Conservation (phyloP, 2,329 filamentous ascomycete species). For the Sporothrix protearum region DNA sequence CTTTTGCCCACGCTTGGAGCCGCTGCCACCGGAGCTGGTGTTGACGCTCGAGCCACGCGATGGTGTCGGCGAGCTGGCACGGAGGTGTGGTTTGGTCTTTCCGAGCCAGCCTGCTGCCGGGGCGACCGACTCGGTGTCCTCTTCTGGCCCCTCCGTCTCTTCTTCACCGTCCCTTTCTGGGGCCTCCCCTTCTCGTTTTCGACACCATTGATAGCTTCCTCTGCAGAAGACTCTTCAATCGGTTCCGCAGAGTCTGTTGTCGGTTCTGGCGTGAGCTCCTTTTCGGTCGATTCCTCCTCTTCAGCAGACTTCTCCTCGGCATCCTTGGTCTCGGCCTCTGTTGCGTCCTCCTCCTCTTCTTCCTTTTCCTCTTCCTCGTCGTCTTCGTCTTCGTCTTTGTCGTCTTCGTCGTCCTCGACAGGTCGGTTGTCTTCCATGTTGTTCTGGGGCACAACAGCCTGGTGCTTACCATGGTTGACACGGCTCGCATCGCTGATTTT, state of each 20-base stretch:
- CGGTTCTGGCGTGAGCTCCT: no score
- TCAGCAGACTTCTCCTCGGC: not conserved
- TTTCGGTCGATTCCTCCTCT: no score
- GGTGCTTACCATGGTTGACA: conserved; percentile 71
- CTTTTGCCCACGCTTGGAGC: conserved; percentile 66
- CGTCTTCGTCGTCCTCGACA: conserved; percentile 25
- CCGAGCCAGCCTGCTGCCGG: conserved; percentile 24
- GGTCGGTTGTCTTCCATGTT: conserved; percentile 18
- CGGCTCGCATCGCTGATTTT: conserved; percentile 86
- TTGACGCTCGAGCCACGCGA: conserved; percentile 33
- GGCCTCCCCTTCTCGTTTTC: no score
- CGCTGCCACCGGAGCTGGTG: conserved; percentile 39
- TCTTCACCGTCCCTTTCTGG: not conserved
- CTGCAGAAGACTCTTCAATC: no score
- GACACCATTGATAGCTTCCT: no score
- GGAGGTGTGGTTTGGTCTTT: conserved; percentile 19
- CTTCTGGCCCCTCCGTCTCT: conserved; percentile 24
- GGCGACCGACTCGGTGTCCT: conserved; percentile 23
- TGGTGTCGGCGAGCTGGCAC: conserved; percentile 24
- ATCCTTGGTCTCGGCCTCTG: conserved; percentile 9
- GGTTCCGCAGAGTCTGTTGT: no score
- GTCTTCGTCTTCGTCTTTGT: conserved; percentile 25
- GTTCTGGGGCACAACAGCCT: conserved; percentile 33
- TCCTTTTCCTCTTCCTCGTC: conserved; percentile 30
- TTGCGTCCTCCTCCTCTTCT: conserved; percentile 31